Percentiles rank a stretch among this genome's conserved stretches.
phyloP scores from a whole-genome alignment of 202 grass and related monocot species.

The Schoenoplectus triqueter region DNA sequence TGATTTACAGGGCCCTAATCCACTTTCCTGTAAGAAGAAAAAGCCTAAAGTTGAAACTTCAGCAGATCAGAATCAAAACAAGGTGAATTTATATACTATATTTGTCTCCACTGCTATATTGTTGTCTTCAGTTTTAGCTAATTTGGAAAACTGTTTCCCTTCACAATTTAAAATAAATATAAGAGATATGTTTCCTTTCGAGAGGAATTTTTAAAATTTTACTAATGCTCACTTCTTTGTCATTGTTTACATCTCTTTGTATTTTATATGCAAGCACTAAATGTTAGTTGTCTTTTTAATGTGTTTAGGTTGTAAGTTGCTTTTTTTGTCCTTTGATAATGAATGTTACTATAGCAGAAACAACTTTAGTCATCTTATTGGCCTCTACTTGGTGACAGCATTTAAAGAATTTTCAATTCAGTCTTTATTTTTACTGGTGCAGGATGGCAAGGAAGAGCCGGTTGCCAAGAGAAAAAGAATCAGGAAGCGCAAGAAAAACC shows the following conservation, averaged over 20 bases:
- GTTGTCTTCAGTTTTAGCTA: neutral
- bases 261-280: no score
- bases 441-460: slow-evolving; percentile 39
- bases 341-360: no score
- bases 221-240: no score
- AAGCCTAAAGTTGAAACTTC: slow-evolving; percentile 51
- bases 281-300: no score
- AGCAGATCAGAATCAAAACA: slow-evolving; percentile 33
- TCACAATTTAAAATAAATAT: no score
- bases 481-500: slow-evolving; percentile 58
- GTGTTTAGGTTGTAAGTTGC: no score
- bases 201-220: no score
- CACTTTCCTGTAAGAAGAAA: slow-evolving; percentile 96
- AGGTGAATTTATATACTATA: slow-evolving; percentile 5
- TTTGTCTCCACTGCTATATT: neutral
- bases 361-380: neutral
- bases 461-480: slow-evolving; percentile 61
- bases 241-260: no score
- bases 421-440: neutral
- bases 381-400: neutral
- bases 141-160: neutral
- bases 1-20: slow-evolving; percentile 77
- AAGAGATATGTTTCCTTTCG: no score
- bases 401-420: no score
- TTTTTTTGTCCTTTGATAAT: no score